These are phyloP conservation scores for Penstemon davidsonii DNA, from an alignment of 257 asterid species.

Conservation along the genomic window DNA sequence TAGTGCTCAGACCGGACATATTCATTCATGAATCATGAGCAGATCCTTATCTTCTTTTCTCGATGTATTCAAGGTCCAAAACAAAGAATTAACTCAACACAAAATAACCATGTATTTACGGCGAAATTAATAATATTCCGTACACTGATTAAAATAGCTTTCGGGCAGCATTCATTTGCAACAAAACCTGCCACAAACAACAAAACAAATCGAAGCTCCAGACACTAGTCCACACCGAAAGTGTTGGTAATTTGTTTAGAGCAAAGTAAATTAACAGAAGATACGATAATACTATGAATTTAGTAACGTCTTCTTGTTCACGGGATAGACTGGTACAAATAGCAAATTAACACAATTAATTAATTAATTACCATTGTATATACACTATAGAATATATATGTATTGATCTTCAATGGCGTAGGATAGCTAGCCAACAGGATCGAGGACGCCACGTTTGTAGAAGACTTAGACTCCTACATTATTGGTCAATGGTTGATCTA, in stretches of 20 bases:
- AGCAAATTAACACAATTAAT: neutral
- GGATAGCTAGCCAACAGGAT: no score
- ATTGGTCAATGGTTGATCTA: no score
- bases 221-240: conserved; percentile 18
- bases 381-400: neutral
- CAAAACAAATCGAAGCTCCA: neutral
- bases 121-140: neutral
- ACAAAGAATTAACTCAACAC: neutral
- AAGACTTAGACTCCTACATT: no score
- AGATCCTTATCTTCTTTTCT: no score
- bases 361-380: neutral
- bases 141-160: neutral
- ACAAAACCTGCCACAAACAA: conserved; percentile 21
- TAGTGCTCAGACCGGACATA: no score
- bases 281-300: neutral
- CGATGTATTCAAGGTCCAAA: no score
- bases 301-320: conserved; percentile 13
- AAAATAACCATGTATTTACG: conserved; percentile 17
- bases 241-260: conserved; percentile 9
- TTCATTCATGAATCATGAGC: no score
- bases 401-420: neutral
- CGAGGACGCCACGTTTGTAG: no score
- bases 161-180: neutral
- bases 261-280: conserved; percentile 1
- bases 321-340: conserved; percentile 26